Base-by-base conservation (phyloP, 2,329 filamentous ascomycete genomes). In the Trichoderma sp. region DNA sequence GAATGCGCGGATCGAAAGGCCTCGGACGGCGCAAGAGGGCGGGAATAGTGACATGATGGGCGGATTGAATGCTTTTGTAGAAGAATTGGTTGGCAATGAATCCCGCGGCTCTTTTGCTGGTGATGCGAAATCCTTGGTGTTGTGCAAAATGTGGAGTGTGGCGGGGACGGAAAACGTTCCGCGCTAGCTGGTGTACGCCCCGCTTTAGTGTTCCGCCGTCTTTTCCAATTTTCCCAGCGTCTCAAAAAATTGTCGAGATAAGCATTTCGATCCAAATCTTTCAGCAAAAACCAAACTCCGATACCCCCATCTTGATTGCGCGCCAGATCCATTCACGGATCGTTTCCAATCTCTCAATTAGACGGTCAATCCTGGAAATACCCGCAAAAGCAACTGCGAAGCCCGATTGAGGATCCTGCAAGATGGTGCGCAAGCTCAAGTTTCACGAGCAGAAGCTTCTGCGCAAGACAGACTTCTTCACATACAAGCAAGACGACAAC, bases 401-500 rank as follows among this genome's bases (percentile, higher is more conserved):
- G 2, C 5, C n/a, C 36, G 32, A 28, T 28, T 12, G 57, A 36
- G 36, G 11, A 28, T 18, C 36, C 39, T 14, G 60, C 80, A 87
- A 76, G 28, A 98, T 98, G 96, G 94, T 97, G 76, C 92, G 96
- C 78, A 94, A 97, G 86, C 90, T 99, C 80, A 98, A 98, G 84
- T 90, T 97, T 84, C 95, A 98, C 84, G 96, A 99, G 90, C 90
- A 96, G 81, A 97, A 96, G 88, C 92, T 98, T 80, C 89, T 98
- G 78, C 95, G 95, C 80, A 89, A 89, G 82, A 94, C 96, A 83
- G 95, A 99, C 84, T 97, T 99, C 84, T 91, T 95, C 81, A 96
- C 92, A 79, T 97, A 95, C 87, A 96, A 96, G 83, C 91, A 91
- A 79, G 95, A 98, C 84, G 89, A 92, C 79, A 87, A 90, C 77